Base-by-base conservation (phyloP, 345 rosid species). In the Camelina hispida region DNA sequence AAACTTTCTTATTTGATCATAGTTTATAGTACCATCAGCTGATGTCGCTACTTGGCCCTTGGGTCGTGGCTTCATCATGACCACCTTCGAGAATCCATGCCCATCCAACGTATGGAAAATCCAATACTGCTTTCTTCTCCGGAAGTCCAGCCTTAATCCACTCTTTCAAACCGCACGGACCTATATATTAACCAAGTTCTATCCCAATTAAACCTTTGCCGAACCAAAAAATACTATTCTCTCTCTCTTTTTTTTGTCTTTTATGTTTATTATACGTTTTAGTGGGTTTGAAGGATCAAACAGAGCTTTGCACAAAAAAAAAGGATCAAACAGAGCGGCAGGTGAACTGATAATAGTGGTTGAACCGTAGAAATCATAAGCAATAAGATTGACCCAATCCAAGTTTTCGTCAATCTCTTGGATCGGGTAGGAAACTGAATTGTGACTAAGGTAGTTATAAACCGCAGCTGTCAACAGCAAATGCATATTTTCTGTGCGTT, bases 351-450 rank as follows among this genome's bases (percentile, higher is more conserved):
- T 82, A 85, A 75, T 5, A 1, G 54, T 50, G 13, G 54, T 17
- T 17, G 54, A 50, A 50, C 83, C 85, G 28, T 75, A 81, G 40
- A 82, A 87, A 68, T 89, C 94, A 69, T 84, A 87, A 3, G 87
- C 85, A 84, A 87, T 87, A 7, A 68, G 77, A 17, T 85, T 84
- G 54, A 87, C 61, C 94, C 89, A 91, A 23, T 91, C 93, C 81
- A 91, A 48, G 62, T 50, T 9, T 50, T 18, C 9, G 1, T 50
- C 1, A 17, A 50, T 50, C 75, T 81, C 55, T 7, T 47, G 74
- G 43, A 80, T 66, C 1, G 92, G 92, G 22, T 86, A 85, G 60
- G 72, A 20, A 0, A 84, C 30, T 0, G 85, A 59, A 68, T 82
- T 69, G 61, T 68, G 53, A 0, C 37, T 25, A 0, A 25, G 9